Evolutionary conservation across 83 land plant species (phyloP).

Genomic region (Picea abies): DNA sequence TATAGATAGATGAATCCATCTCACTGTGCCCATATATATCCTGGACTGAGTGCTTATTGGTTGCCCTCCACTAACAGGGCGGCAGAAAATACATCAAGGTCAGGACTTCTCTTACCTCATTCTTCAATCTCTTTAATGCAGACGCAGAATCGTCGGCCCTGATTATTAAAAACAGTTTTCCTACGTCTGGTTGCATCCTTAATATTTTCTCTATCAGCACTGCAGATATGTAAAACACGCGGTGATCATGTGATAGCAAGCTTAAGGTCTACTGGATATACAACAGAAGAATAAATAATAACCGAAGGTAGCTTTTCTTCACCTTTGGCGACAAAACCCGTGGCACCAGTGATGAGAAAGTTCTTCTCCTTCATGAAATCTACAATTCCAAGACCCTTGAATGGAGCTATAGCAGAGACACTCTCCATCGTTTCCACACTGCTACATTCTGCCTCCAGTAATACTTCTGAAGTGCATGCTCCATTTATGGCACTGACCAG

Average conservation of each 20-base stretch:
- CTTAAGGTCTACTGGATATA: too few species aligned
- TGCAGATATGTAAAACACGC: neutral
- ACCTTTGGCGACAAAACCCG: slow-evolving; percentile 44
- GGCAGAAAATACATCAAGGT: too few species aligned
- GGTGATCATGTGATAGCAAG: neutral
- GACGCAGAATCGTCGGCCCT: neutral
- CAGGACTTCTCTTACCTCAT: neutral
- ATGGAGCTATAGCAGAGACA: neutral
- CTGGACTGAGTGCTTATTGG: too few species aligned
- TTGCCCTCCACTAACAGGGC: too few species aligned
- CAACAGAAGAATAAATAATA: too few species aligned
- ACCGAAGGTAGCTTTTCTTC: too few species aligned
- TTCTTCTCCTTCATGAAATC: slow-evolving; percentile 42
- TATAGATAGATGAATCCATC: too few species aligned
- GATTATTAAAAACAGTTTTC: slow-evolving; percentile 2
- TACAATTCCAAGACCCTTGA: slow-evolving; percentile 43
- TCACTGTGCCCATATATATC: too few species aligned
- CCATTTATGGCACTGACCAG: neutral
- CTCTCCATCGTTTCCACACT: too few species aligned
- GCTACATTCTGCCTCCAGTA: neutral
- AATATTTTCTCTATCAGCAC: slow-evolving; percentile 49
- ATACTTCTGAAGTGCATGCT: neutral
- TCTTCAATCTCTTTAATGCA: neutral
- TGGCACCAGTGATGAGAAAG: slow-evolving; percentile 52
- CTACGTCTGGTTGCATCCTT: slow-evolving; percentile 2